These are phyloP conservation scores for Podospora appendiculata DNA, from an alignment of 495 filamentous ascomycete genomes.

Conservation along the genomic window DNA sequence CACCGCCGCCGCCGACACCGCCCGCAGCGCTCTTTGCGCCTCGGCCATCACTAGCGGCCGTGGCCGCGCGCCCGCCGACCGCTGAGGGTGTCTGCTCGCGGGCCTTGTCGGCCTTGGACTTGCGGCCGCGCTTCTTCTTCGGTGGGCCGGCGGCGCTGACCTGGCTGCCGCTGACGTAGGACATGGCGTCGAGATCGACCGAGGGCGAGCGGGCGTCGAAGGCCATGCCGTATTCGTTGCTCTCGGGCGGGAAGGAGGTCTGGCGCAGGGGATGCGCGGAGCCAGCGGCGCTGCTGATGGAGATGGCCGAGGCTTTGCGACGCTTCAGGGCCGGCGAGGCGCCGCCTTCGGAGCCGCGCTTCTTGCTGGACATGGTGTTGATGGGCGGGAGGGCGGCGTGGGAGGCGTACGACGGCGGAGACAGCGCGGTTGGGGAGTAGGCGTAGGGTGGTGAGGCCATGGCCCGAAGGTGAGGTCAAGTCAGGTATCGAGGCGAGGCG, in stretches of 20 bases:
- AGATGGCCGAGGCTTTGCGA: slow-evolving; percentile 55
- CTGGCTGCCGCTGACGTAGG: slow-evolving; percentile 61
- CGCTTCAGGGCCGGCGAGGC: slow-evolving; percentile 47
- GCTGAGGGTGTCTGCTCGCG: slow-evolving; percentile 43
- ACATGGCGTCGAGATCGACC: slow-evolving; percentile 53
- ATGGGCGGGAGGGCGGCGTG: slow-evolving; percentile 35
- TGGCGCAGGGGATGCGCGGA: slow-evolving; percentile 76
- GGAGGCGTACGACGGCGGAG: slow-evolving; percentile 45
- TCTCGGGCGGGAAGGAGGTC: slow-evolving; percentile 71
- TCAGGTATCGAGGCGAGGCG: too few species aligned
- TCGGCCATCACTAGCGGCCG: slow-evolving; percentile 32
- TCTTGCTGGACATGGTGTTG: slow-evolving; percentile 37
- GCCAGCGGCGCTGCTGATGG: slow-evolving; percentile 28
- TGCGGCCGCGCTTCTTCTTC: slow-evolving; percentile 56
- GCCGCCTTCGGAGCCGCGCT: slow-evolving; percentile 46
- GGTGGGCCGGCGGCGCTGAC: slow-evolving; percentile 41
- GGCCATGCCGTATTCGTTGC: slow-evolving; percentile 28
- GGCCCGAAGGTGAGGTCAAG: slow-evolving; percentile 2
- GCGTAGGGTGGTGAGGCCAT: slow-evolving; percentile 57
- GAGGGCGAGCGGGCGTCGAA: slow-evolving; percentile 54
- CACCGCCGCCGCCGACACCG: slow-evolving; percentile 16
- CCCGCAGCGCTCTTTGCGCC: slow-evolving; percentile 22
- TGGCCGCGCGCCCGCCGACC: slow-evolving; percentile 41
- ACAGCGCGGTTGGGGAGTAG: slow-evolving; percentile 30
- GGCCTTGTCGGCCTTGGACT: slow-evolving; percentile 51